Conservation (phyloP, 2,329 filamentous ascomycete genomes). For the Aureobasidium sp. region DNA sequence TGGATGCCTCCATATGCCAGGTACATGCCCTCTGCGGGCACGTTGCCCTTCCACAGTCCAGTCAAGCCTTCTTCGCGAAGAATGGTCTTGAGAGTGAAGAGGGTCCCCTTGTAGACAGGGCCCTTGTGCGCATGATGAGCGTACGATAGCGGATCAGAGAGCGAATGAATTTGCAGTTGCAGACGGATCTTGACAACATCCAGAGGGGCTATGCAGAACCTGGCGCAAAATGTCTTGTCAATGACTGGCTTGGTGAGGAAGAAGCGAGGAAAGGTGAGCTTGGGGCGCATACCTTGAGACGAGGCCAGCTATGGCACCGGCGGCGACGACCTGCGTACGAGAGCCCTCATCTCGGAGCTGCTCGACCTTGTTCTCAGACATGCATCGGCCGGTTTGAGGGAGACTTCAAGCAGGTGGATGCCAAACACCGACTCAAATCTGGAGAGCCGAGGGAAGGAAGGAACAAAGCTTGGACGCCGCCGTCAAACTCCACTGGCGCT, state of each 20-base stretch:
- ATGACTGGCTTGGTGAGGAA: not conserved
- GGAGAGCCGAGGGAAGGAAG: conserved; percentile 6
- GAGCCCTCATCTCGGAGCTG: conserved; percentile 67
- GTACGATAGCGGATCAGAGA: conserved; percentile 62
- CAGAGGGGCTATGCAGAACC: conserved; percentile 88
- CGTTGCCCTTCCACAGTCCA: conserved; percentile 92
- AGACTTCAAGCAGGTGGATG: not conserved
- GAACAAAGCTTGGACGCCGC: not conserved
- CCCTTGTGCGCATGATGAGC: conserved; percentile 27
- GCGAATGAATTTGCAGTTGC: conserved; percentile 82
- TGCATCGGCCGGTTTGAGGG: conserved; percentile 36
- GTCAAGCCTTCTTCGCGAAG: conserved; percentile 72
- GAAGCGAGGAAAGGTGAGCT: not conserved
- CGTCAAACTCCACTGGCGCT: not conserved
- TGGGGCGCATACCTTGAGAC: conserved; percentile 61
- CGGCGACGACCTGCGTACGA: conserved; percentile 55
- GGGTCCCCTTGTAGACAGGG: conserved; percentile 62
- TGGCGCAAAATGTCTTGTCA: conserved; percentile 26
- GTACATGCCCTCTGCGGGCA: conserved; percentile 92
- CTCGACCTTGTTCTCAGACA: conserved; percentile 50
- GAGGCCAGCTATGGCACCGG: conserved; percentile 68
- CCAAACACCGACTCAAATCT: not conserved
- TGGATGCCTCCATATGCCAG: conserved; percentile 82
- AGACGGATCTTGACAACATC: conserved; percentile 98
- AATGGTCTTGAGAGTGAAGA: conserved; percentile 62